Base-by-base conservation (phyloP, 2,329 filamentous ascomycete species). In the Cladorrhinum sp. region DNA sequence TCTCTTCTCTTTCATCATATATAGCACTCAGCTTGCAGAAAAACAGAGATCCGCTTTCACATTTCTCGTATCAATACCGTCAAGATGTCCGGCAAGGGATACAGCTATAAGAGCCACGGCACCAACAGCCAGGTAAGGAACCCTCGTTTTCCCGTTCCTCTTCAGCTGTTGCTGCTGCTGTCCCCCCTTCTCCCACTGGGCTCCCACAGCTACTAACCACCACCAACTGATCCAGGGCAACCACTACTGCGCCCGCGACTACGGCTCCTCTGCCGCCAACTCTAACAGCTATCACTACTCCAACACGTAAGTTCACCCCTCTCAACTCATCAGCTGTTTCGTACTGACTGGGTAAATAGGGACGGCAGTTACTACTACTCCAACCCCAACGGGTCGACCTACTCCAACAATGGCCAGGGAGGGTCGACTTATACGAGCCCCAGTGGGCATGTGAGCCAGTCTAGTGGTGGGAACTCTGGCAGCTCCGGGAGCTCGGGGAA, bases 351-450 rank as follows among this genome's bases (percentile, higher is more conserved):
- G 30, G 16, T 16, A 24, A n/a, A 26, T 18, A 69, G 67, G 1
- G 70, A 90, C 67, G 86, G 87, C 39, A 89, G 86, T 1, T 91
- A 91, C 79, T 90, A 91, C 77, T 91, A 90, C 75, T 83, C 81
- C 71, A 91, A 90, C 75, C 75, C 86, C 51, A 82, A 88, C 64
- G 86, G 86, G 14, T 88, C 83, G 69, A 87, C 83, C 42, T 91
- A 91, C 76, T 76, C 89, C 79, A 88, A 89, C 73, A 73, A 79
- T 66, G 86, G 86, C 50, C 71, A 72, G 10, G 87, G 87, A 5
- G 69, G 74, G 54, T 82, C 84, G 23, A 85, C 74, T 18, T 91
- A 90, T 74, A 90, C 83, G 18, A 67, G 84, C 9, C 74, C 87
- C 6, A 75, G 76, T 59, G 82, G 80, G 42, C 30, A 67, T 55